Evolutionary conservation across 176 grass and related monocot species (phyloP), one percentile per base, ranked within the genome.

Genomic region (Oryza rufipogon): DNA sequence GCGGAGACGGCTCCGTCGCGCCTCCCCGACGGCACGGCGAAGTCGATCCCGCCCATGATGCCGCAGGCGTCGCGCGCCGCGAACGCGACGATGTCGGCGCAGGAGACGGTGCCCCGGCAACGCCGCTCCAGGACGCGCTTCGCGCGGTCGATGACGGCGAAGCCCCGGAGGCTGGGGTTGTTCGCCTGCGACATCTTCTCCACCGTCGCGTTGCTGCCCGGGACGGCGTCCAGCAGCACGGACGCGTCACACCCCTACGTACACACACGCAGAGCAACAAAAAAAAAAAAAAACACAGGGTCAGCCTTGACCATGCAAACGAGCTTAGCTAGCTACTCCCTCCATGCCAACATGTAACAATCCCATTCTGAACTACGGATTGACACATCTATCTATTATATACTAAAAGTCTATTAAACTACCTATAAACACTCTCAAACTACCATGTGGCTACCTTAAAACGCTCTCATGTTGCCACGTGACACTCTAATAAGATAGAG

Each of bases 81-180:
- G 69, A 92, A 86, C 17, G 86, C 86, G 17, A 92, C 47, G 78
- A 92, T 86, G 64, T 92, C 91, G 76, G 88, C 86, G 84, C 85
- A 88, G 14, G 88, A 88, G 17, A 91, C 76, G 3, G 86, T 74
- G 4, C 66, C n/a, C 3, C 44, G 80, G 87, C 89, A 94, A 15
- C n/a, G 15, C 8, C 19, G 39, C 82, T 91, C 86, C 22, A 94
- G 66, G 0, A 49, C 42, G 3, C 56, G 58, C 74, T 94, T 94
- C 0, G 84, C 86, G 20, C 67, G 75, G 34, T 79, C 42, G 72
- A 94, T 88, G 17, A 91, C 85, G 72, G 79, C 32, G 68, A 90
- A 93, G 34, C 85, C 91, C 7, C 79, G 86, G 9, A 89, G 80
- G 56, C 92, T 94, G 0, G 86, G 86, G 76, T 38, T 75, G 84